A percentile compares a stretch with the other conserved stretches of the same genome.
phyloP scores from a whole-genome alignment of 495 filamentous ascomycete species.

The Neurospora sp. region DNA sequence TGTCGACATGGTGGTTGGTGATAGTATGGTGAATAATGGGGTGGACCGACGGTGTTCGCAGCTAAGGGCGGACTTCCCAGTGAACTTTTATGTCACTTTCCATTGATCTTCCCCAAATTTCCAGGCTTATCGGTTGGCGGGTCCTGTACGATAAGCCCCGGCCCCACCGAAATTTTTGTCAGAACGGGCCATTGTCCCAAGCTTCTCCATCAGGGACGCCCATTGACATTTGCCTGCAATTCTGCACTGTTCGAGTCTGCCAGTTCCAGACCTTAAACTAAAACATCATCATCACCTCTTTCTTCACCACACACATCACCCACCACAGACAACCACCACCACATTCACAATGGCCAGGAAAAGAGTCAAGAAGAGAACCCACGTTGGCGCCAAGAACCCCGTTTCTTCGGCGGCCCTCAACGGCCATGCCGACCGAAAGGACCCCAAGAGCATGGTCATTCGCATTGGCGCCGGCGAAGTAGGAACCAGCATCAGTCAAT shows the following conservation, averaged over 20 bases:
- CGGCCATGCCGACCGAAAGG: slow-evolving; percentile 38
- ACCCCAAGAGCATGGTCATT: slow-evolving; percentile 97
- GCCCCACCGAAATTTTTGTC: slow-evolving; percentile 22
- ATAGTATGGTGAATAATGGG: background rate
- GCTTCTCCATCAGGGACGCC: background rate
- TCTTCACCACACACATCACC: background rate
- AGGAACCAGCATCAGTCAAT: slow-evolving; percentile 79
- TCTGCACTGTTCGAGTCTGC: slow-evolving; percentile 2
- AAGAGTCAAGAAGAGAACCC: slow-evolving; percentile 83
- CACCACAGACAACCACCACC: background rate
- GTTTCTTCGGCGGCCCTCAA: slow-evolving; percentile 21
- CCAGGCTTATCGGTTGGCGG: slow-evolving; percentile 8
- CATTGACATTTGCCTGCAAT: slow-evolving; percentile 2
- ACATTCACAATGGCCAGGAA: slow-evolving; percentile 60
- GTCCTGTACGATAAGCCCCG: slow-evolving; percentile 14
- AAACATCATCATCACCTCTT: background rate
- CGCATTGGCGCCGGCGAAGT: slow-evolving; percentile 91
- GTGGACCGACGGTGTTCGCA: background rate
- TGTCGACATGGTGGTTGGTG: slow-evolving; percentile 13
- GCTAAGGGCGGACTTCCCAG: background rate
- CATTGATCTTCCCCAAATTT: slow-evolving; percentile 1
- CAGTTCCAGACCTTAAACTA: background rate
- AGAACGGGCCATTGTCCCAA: background rate
- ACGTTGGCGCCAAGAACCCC: slow-evolving; percentile 60
- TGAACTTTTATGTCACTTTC: slow-evolving; percentile 1